These are phyloP conservation scores for Exophiala mesophila DNA, from an alignment of 2,329 filamentous ascomycete species.

Conservation along the genomic window DNA sequence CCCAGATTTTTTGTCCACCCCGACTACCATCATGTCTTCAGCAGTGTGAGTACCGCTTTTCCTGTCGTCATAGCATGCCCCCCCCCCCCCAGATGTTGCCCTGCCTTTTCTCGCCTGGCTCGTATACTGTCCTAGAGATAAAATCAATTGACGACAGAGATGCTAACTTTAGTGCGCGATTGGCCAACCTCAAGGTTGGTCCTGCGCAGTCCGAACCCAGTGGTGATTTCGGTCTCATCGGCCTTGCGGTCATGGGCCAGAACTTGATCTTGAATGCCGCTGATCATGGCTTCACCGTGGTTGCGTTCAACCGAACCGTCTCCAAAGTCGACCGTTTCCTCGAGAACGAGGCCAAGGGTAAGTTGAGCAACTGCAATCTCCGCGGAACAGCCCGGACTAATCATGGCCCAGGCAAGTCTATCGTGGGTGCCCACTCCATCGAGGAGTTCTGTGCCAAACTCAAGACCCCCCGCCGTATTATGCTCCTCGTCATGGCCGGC, in stretches of 20 bases:
- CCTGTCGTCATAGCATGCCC: no score
- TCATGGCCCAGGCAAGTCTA: constrained; percentile 68
- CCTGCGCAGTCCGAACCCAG: constrained; percentile 52
- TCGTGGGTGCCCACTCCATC: constrained; percentile 87
- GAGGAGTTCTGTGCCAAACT: constrained; percentile 95
- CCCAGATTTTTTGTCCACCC: constrained; percentile 3
- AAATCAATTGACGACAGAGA: constrained; percentile 32
- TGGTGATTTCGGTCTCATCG: constrained; percentile 87
- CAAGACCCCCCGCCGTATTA: constrained; percentile 93
- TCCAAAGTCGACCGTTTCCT: constrained; percentile 96
- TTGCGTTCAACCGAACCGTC: constrained; percentile 97
- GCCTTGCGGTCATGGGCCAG: constrained; percentile 85
- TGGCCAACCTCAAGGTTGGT: constrained; percentile 68
- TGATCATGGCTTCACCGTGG: constrained; percentile 90
- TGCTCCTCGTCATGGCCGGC: constrained; percentile 98
- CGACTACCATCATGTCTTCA: constrained; percentile 26
- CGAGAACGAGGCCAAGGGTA: constrained; percentile 80
- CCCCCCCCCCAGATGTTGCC: not conserved
- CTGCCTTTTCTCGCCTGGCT: not conserved
- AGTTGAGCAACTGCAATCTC: constrained; percentile 23
- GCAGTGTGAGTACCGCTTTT: constrained; percentile 25
- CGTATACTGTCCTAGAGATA: constrained; percentile 1
- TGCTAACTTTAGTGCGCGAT: constrained; percentile 62
- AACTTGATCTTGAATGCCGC: constrained; percentile 88
- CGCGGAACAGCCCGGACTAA: not conserved